Evolutionary conservation across 768 basidiomycete species (phyloP).

Genomic region (Baorangia bicolor): DNA sequence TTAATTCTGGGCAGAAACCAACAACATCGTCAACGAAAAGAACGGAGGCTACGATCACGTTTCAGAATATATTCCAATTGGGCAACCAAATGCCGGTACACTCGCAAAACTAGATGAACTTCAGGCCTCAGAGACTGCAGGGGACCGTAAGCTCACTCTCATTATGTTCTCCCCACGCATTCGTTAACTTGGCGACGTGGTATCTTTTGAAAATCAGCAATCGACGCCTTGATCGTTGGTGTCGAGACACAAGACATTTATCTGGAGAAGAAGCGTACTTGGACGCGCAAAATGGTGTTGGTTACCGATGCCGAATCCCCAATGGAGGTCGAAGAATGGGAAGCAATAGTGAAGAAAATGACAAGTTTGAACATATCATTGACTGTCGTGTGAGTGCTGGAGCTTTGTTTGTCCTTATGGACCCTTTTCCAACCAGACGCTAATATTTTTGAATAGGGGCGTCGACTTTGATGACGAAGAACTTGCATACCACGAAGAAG

Average conservation of each 20-base stretch:
- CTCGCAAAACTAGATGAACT: constrained; percentile 65
- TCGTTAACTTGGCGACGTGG: background rate
- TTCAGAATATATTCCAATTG: constrained; percentile 66
- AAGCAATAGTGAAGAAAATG: constrained; percentile 65
- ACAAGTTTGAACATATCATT: constrained; percentile 54
- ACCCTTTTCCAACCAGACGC: background rate
- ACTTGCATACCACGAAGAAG: constrained; percentile 57
- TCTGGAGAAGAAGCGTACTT: constrained; percentile 69
- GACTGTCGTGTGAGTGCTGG: constrained; percentile 63
- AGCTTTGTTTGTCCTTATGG: background rate
- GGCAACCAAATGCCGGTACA: constrained; percentile 61
- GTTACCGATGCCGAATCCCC: constrained; percentile 84
- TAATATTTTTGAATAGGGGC: constrained; percentile 51
- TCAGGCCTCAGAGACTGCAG: constrained; percentile 50
- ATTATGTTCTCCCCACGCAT: background rate
- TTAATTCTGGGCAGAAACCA: constrained; percentile 46
- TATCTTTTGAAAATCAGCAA: constrained; percentile 43
- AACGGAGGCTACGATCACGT: constrained; percentile 76
- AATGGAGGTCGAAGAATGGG: constrained; percentile 75
- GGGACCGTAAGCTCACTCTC: constrained; percentile 56
- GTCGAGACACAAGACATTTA: constrained; percentile 75
- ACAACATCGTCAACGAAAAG: constrained; percentile 59
- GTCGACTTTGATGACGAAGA: constrained; percentile 84
- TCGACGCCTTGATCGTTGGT: constrained; percentile 86
- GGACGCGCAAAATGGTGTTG: constrained; percentile 81